Base-by-base conservation (phyloP, 2,329 filamentous ascomycete species). In the Fusarium torreyae region DNA sequence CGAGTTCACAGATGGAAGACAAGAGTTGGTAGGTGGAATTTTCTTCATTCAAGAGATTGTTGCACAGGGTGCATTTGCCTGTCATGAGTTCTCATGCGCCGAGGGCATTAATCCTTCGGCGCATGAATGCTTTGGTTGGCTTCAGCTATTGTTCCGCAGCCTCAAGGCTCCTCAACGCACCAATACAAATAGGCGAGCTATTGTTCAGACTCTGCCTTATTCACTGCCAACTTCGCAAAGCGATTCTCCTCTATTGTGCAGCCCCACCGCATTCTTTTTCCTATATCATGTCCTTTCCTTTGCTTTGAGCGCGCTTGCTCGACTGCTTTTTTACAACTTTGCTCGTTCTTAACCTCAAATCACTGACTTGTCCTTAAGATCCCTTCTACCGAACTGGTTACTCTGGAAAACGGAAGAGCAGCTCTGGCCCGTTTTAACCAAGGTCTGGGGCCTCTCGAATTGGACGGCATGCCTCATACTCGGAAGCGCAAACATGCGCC, bases 1-100 rank as follows among this genome's bases (percentile, higher is more conserved):
- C 13, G 83, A 85, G 61, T 86, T 85, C 48, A 80, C 80, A 31
- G 84, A 86, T 67, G 84, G 84, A 24, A 78, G 80, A 50, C 69
- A 81, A 65, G 79, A 84, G 55, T 61, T 79, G 70, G 85, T 86
- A 78, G 79, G 84, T 81, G 33, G 40, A 50, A 28, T 22, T 50
- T 22, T 46, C 48, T 31, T 60, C 40, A 38, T 49, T 51, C 34
- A 45, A 22, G 24, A 20, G 20, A 13, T 17, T 26, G 51, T 22
- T 54, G 18, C 17, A 28, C 33, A 36, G 18, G 24, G 13, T 33
- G 49, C 42, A 26, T 50, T 15, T 31, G 26, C n/a, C 46, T n/a
- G 44, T 33, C 42, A 36, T 43, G 34, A 42, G 24, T 20, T 42
- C n/a, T 18, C n/a, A 43, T 48, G 31, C 14, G n/a, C 39, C 7